These are phyloP conservation scores for Coemansia reversa DNA, from an alignment of 192 early-diverging fungal genomes.

Conservation along the genomic window DNA sequence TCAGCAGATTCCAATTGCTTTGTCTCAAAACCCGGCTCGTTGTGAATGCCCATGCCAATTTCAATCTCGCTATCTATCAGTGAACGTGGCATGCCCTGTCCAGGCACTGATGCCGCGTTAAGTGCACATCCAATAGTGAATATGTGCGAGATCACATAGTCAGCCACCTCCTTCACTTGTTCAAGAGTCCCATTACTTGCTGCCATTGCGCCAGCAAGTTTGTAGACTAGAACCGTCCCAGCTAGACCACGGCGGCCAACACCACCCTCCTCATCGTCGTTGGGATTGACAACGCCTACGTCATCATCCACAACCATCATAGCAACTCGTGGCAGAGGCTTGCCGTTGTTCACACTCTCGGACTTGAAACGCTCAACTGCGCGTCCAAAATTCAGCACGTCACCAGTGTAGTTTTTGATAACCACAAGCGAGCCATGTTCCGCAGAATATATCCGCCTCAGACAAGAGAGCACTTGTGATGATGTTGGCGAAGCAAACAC, in stretches of 20 bases:
- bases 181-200: conserved; percentile 60
- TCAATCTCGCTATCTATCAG: conserved; percentile 61
- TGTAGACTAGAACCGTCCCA: conserved; percentile 76
- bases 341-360: conserved; percentile 57
- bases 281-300: conserved; percentile 68
- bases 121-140: conserved; percentile 80
- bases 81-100: conserved; percentile 55
- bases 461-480: conserved; percentile 71
- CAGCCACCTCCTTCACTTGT: conserved; percentile 56
- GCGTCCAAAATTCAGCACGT: conserved; percentile 75
- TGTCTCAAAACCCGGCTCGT: conserved; percentile 73
- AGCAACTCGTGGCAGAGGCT: conserved; percentile 57
- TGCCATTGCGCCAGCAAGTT: conserved; percentile 75
- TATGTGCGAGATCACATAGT: conserved; percentile 61
- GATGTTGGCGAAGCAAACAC: conserved; percentile 87
- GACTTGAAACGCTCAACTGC: conserved; percentile 79
- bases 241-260: conserved; percentile 80
- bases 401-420: conserved; percentile 89
- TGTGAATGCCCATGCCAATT: conserved; percentile 85
- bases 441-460: conserved; percentile 61
- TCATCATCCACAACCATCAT: conserved; percentile 85
- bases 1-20: conserved; percentile 53
- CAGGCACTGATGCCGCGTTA: conserved; percentile 73
- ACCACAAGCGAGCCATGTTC: conserved; percentile 71
- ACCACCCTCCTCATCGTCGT: conserved; percentile 59